Base-by-base conservation (phyloP, 352 stramenopile genomes). In the Thraustotheca clavata region DNA sequence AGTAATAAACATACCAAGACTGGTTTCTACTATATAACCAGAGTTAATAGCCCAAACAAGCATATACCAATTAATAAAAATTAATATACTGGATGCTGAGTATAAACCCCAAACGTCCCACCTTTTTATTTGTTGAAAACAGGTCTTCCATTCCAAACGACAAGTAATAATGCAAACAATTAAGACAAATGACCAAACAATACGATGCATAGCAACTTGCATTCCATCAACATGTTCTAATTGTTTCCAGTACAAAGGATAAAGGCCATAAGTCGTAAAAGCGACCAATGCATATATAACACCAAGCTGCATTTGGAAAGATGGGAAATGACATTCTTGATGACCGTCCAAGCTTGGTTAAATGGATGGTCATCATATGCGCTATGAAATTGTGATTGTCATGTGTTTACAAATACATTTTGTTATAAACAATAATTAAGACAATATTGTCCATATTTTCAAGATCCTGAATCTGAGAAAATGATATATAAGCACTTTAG, bases 1-100 rank as follows among this genome's bases (percentile, higher is more conserved):
- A 22, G 18, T 54, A 32, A 65, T 65, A 46, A 65, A 65, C 27
- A 36, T 35, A 0, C 57, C 57, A 16, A 65, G 38, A 18, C 36
- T 54, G 31, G 31, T 65, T 41, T 65, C 57, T 32, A 65, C 40
- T 14, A 65, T 65, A 46, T 54, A 65, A 12, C 40, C 57, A 11
- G 20, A 22, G 31, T 35, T 24, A 32, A 65, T 41, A 0, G 38
- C 36, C 57, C 57, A 65, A 12, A 65, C 38, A 16, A 20, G 11
- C n/a, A 65, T 34, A 3, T 32, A 65, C 35, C 22, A 54, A 20
- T 39, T 65, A 12, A 29, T 24, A 16, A 48, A 48, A 8, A 65
- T 65, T 32, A 52, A 24, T 0, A 52, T 29, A 12, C 57, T 41
- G 12, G 57, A 65, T 20, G 55, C n/a, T n/a, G 40, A n/a, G 57